Percentiles rank a stretch among this genome's conserved stretches.
phyloP scores from a whole-genome alignment of 148 eudicot species.

The Amaranthus cruentus region DNA sequence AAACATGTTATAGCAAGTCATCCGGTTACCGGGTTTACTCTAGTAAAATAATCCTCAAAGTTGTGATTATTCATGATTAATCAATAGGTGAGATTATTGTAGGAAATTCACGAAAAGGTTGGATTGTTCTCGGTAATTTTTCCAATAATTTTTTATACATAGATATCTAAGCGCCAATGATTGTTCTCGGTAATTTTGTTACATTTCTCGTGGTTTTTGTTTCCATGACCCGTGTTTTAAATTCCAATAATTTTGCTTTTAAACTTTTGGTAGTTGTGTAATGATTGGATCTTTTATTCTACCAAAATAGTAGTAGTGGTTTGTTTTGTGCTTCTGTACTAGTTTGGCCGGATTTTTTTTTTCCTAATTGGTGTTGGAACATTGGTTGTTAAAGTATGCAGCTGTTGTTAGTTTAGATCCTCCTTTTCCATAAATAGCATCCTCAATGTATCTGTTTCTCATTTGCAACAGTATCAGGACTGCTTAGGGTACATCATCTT shows the following conservation, averaged over 20 bases:
- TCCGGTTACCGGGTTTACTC: too few relatives aligned
- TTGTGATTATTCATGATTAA: too few relatives aligned
- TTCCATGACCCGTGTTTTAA: neutral
- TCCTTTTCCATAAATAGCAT: neutral
- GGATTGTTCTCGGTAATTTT: too few relatives aligned
- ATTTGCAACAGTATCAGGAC: neutral
- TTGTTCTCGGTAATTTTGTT: too few relatives aligned
- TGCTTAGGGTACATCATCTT: neutral
- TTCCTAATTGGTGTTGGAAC: neutral
- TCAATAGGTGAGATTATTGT: too few relatives aligned
- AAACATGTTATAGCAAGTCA: too few relatives aligned
- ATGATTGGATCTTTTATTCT: neutral
- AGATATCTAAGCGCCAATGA: too few relatives aligned
- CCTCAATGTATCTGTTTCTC: neutral
- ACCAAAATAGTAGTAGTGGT: neutral
- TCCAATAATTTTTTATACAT: too few relatives aligned
- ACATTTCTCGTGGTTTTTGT: neutral
- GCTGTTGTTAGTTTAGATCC: neutral
- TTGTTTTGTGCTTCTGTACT: neutral
- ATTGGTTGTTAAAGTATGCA: neutral
- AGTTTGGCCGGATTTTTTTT: neutral
- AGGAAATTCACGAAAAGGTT: too few relatives aligned
- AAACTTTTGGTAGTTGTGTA: neutral
- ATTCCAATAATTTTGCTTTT: neutral
- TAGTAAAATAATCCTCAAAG: too few relatives aligned